A percentile compares a stretch with the other conserved stretches of the same genome.
phyloP scores from a whole-genome alignment of 805 yeast species.

The Candida railenensis region DNA sequence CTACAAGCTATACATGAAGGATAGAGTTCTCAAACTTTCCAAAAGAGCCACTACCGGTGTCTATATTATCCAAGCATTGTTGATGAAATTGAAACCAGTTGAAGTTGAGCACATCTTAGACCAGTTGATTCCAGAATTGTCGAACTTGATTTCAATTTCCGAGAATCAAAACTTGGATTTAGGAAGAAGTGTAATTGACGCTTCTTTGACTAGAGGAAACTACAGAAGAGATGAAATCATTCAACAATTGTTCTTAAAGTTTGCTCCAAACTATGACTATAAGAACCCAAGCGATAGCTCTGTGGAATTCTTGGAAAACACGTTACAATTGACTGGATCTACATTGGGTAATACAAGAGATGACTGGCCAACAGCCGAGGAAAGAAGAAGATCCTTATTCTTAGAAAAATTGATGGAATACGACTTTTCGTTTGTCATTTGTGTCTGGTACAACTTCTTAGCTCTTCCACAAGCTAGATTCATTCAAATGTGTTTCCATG shows the following conservation, averaged over 20 bases:
- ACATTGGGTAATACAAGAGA: conserved; percentile 80
- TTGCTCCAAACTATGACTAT: conserved; percentile 39
- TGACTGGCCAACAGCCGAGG: conserved; percentile 93
- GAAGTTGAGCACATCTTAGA: conserved; percentile 66
- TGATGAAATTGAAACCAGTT: conserved; percentile 60
- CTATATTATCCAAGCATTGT: conserved; percentile 69
- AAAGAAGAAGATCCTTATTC: conserved; percentile 74
- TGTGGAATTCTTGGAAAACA: conserved; percentile 62
- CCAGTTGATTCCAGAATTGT: conserved; percentile 63
- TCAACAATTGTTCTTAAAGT: conserved; percentile 38
- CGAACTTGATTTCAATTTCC: conserved; percentile 47
- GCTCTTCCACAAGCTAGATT: conserved; percentile 60
- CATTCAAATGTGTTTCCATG: conserved; percentile 77
- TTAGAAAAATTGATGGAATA: conserved; percentile 70
- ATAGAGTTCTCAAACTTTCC: conserved; percentile 69
- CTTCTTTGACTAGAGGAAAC: conserved; percentile 56
- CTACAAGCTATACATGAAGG: conserved; percentile 68
- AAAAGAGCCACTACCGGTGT: conserved; percentile 83
- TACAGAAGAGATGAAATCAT: conserved; percentile 63
- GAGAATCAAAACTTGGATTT: conserved; percentile 67
- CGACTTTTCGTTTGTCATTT: conserved; percentile 57
- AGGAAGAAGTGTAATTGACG: conserved; percentile 64
- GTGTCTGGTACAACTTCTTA: conserved; percentile 60
- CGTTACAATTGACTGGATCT: conserved; percentile 61
- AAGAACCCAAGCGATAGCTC: conserved; percentile 20